These are phyloP conservation scores for Phytophthora cactorum DNA, from an alignment of 352 stramenopile genomes.

Conservation along the genomic window DNA sequence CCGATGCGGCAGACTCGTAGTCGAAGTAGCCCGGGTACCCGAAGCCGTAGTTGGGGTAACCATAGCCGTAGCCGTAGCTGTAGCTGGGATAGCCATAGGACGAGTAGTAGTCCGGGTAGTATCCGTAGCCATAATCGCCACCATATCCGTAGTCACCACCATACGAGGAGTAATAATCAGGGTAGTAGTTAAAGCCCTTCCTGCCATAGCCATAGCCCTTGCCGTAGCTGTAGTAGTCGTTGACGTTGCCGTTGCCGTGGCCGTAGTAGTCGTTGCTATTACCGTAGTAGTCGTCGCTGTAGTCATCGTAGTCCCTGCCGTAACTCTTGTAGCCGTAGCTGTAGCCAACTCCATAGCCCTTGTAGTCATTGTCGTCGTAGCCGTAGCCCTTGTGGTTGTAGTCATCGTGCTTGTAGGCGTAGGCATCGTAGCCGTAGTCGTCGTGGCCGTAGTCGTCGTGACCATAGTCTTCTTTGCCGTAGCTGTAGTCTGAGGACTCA, in stretches of 20 bases:
- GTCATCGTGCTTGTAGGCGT: too few species aligned
- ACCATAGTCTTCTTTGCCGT: too few species aligned
- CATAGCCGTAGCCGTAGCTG: neutral
- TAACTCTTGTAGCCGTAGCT: conserved; percentile 1
- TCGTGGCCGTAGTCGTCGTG: too few species aligned
- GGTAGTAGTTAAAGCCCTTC: too few species aligned
- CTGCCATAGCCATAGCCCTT: neutral
- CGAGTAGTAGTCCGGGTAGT: conserved; percentile 12
- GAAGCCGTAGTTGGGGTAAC: neutral
- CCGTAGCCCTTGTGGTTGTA: conserved; percentile 9
- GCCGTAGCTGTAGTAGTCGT: neutral
- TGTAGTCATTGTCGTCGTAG: conserved; percentile 8
- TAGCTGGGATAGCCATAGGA: conserved; percentile 2
- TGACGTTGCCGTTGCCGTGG: neutral
- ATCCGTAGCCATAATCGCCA: neutral
- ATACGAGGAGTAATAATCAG: too few species aligned
- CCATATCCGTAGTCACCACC: neutral
- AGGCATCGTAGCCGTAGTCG: too few species aligned
- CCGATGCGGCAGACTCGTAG: neutral
- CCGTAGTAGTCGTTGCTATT: neutral
- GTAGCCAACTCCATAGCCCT: too few species aligned
- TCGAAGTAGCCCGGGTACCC: neutral
- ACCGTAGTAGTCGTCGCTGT: too few species aligned
- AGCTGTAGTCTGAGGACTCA: too few species aligned
- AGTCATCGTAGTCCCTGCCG: neutral